phyloP scores from a whole-genome alignment of 2,329 filamentous ascomycete genomes.

The Claviceps sp. region DNA sequence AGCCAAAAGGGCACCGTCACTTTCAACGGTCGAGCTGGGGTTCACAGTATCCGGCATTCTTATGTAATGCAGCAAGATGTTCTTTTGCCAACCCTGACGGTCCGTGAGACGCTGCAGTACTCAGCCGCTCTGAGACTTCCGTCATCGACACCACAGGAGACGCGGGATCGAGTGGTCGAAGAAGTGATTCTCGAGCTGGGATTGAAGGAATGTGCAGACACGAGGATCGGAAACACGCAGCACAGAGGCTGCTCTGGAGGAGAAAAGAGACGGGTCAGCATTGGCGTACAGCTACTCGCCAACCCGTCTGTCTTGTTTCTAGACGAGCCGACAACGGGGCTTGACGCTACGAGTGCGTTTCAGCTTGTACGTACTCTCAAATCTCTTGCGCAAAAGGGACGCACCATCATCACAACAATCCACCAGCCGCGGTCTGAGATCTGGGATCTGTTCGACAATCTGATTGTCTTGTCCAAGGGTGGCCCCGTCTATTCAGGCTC shows the following conservation, averaged over 20 bases:
- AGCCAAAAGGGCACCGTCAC: slow-evolving; percentile 39
- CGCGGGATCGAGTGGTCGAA: slow-evolving; percentile 53
- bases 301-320: slow-evolving; percentile 68
- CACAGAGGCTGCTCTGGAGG: slow-evolving; percentile 69
- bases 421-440: slow-evolving; percentile 71
- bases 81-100: slow-evolving; percentile 58
- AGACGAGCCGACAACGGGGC: slow-evolving; percentile 66
- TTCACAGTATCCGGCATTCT: slow-evolving; percentile 43
- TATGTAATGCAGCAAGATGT: slow-evolving; percentile 72
- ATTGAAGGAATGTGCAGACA: slow-evolving; percentile 64
- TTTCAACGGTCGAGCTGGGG: slow-evolving; percentile 46
- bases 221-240: slow-evolving; percentile 55
- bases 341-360: slow-evolving; percentile 66
- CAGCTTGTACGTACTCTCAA: slow-evolving; percentile 61
- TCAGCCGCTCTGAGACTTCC: slow-evolving; percentile 60
- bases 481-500: slow-evolving; percentile 55
- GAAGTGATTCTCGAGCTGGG: slow-evolving; percentile 65
- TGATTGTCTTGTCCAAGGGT: slow-evolving; percentile 55
- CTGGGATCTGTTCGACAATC: slow-evolving; percentile 62
- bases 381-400: slow-evolving; percentile 49
- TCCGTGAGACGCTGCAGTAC: slow-evolving; percentile 61
- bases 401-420: slow-evolving; percentile 61
- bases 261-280: slow-evolving; percentile 63
- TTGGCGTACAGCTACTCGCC: slow-evolving; percentile 65
- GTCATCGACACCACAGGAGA: slow-evolving; percentile 41